phyloP scores from a whole-genome alignment of 2,329 filamentous ascomycete species.

The Penicillium brevicompactum region DNA sequence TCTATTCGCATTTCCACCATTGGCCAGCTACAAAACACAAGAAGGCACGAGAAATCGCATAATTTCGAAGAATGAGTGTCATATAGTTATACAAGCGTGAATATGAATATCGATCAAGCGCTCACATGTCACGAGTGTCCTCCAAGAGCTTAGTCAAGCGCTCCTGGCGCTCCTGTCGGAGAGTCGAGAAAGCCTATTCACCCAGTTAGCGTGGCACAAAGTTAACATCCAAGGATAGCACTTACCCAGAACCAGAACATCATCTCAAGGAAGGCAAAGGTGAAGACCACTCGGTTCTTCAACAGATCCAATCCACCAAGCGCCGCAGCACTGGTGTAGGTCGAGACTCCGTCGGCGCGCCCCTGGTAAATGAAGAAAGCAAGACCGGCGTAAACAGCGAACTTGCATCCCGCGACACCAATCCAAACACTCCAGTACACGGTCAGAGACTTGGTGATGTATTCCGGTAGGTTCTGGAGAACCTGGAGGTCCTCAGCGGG shows the following conservation, averaged over 20 bases:
- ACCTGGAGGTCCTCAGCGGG: slow-evolving; percentile 25
- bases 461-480: slow-evolving; percentile 23
- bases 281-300: slow-evolving; percentile 83
- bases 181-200: slow-evolving; percentile 35
- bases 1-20: background rate
- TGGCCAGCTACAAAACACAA: background rate
- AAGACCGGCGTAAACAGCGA: slow-evolving; percentile 40
- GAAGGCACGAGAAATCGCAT: background rate
- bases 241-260: slow-evolving; percentile 82
- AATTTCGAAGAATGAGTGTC: background rate
- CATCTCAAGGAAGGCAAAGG: slow-evolving; percentile 81
- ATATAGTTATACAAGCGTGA: slow-evolving; percentile 6
- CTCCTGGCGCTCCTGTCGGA: slow-evolving; percentile 42
- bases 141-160: slow-evolving; percentile 24
- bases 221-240: background rate
- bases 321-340: slow-evolving; percentile 22
- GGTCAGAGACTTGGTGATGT: slow-evolving; percentile 28
- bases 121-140: slow-evolving; percentile 19
- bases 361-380: slow-evolving; percentile 42
- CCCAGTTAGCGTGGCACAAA: slow-evolving; percentile 9
- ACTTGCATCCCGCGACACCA: slow-evolving; percentile 36
- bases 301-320: slow-evolving; percentile 62
- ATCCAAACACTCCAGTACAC: slow-evolving; percentile 45
- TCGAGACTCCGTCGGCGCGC: slow-evolving; percentile 18
- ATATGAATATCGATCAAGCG: background rate